phyloP scores from a whole-genome alignment of 805 yeast species.

The Blastobotrys chiropterorum region DNA sequence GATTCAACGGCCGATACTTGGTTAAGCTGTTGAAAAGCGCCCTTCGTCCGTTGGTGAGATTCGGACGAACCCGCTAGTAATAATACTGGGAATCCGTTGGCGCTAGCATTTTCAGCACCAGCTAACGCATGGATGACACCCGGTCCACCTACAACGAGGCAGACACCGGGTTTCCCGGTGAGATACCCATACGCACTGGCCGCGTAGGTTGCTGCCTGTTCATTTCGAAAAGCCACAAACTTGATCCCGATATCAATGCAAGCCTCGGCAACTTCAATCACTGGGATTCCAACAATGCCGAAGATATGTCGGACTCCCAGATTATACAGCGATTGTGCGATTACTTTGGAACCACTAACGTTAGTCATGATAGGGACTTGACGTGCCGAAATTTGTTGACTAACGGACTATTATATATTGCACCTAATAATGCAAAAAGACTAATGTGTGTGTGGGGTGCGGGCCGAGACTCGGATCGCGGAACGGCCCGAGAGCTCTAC shows the following conservation, averaged over 20 bases:
- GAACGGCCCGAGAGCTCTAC: neutral
- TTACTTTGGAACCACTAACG: constrained; percentile 41
- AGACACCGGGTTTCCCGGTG: constrained; percentile 59
- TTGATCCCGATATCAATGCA: constrained; percentile 46
- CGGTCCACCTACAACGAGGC: constrained; percentile 71
- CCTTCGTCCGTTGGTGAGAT: constrained; percentile 43
- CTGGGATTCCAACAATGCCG: constrained; percentile 73
- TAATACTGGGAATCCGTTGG: constrained; percentile 60
- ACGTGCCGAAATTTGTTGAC: no score
- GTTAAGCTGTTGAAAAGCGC: constrained; percentile 69
- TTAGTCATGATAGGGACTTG: no score
- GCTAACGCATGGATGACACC: constrained; percentile 64
- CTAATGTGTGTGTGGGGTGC: neutral
- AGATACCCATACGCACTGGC: constrained; percentile 66
- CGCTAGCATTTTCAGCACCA: constrained; percentile 55
- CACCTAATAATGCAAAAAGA: no score
- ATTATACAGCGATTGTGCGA: constrained; percentile 42
- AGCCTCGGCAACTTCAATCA: constrained; percentile 64
- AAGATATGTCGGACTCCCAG: constrained; percentile 54
- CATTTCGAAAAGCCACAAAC: constrained; percentile 60
- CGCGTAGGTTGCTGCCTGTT: constrained; percentile 71
- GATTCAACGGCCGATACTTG: constrained; percentile 47
- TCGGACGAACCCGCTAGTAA: constrained; percentile 60
- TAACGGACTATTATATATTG: no score
- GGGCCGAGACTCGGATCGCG: neutral